Percentiles rank a stretch among this genome's conserved stretches.
phyloP scores from a whole-genome alignment of 1,284 basidiomycete genomes.

The Coniferiporia weirii region DNA sequence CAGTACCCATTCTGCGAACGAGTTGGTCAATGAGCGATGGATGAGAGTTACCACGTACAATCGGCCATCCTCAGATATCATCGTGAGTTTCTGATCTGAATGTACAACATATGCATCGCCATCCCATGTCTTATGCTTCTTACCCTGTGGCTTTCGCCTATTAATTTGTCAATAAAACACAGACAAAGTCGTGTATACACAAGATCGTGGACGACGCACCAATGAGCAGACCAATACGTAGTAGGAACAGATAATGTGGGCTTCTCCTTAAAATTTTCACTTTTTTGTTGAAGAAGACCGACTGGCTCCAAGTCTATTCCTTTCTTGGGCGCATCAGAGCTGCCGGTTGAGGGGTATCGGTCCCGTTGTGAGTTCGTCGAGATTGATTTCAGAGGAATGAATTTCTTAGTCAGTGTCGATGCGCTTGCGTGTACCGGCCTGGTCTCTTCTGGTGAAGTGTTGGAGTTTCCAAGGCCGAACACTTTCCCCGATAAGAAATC shows the following conservation, averaged over 20 bases:
- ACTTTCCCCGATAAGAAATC: conserved; percentile 64
- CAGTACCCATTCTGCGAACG: conserved; percentile 51
- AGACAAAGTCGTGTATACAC: conserved; percentile 14
- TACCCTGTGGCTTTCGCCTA: conserved; percentile 73
- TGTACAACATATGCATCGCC: conserved; percentile 64
- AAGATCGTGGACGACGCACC: conserved; percentile 35
- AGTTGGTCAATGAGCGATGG: conserved; percentile 9
- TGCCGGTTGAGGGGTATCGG: conserved; percentile 20
- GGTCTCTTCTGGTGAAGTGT: conserved; percentile 21
- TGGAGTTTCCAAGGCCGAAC: conserved; percentile 39
- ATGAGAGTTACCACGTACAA: conserved; percentile 37
- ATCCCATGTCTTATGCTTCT: conserved; percentile 89
- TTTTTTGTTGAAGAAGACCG: conserved; percentile 24
- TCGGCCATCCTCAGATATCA: conserved; percentile 67
- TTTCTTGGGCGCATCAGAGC: conserved; percentile 24
- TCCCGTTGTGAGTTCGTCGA: conserved; percentile 27
- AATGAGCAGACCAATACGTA: conserved; percentile 64
- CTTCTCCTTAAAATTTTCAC: background rate
- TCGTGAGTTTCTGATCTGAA: conserved; percentile 44
- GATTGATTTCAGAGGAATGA: conserved; percentile 37
- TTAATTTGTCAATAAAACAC: conserved; percentile 5
- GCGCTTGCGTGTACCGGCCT: conserved; percentile 21
- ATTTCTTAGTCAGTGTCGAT: conserved; percentile 35
- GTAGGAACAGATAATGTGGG: conserved; percentile 11
- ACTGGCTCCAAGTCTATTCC: conserved; percentile 40